Percentiles rank a stretch among this genome's conserved stretches.
Conservation (phyloP, 352 stramenopile species). For the Globisporangium radiosum region DNA sequence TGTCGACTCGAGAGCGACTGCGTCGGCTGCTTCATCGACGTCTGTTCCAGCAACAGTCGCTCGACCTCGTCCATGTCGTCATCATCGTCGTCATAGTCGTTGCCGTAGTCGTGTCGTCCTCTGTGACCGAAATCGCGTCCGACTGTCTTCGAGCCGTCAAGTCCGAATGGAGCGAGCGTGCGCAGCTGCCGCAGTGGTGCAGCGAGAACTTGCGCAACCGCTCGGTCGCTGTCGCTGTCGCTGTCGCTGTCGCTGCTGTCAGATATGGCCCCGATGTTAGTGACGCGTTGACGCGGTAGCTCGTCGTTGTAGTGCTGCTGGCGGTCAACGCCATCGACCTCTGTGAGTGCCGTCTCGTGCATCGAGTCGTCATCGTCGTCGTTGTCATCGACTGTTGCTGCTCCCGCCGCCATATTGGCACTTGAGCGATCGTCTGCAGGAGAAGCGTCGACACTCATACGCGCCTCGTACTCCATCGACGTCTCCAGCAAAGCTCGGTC, state of each 20-base stretch:
- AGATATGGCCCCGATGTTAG: not conserved
- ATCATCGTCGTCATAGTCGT: slow-evolving; percentile 8
- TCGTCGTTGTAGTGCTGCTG: not conserved
- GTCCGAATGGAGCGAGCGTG: not conserved
- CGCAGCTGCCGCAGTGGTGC: not conserved
- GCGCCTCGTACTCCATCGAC: too few relatives aligned
- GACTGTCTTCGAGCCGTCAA: not conserved
- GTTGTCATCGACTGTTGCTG: not conserved
- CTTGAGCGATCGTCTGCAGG: too few relatives aligned
- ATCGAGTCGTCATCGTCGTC: not conserved
- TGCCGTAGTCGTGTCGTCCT: not conserved
- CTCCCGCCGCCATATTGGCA: too few relatives aligned
- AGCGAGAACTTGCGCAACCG: not conserved
- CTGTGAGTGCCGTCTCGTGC: not conserved
- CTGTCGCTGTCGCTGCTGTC: not conserved
- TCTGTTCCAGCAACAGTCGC: slow-evolving; percentile 5
- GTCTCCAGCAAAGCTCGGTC: not conserved
- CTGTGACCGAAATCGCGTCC: not conserved
- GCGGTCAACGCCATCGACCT: too few relatives aligned
- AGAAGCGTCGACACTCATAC: too few relatives aligned
- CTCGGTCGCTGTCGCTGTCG: not conserved
- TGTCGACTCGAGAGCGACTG: slow-evolving; percentile 3
- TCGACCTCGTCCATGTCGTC: slow-evolving; percentile 16
- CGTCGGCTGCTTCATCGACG: slow-evolving; percentile 16
- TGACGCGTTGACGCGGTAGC: not conserved